Percentiles rank a stretch among this genome's conserved stretches.
phyloP scores from a whole-genome alignment of 1,284 basidiomycete genomes.

The Ceratobasidium sp. region DNA sequence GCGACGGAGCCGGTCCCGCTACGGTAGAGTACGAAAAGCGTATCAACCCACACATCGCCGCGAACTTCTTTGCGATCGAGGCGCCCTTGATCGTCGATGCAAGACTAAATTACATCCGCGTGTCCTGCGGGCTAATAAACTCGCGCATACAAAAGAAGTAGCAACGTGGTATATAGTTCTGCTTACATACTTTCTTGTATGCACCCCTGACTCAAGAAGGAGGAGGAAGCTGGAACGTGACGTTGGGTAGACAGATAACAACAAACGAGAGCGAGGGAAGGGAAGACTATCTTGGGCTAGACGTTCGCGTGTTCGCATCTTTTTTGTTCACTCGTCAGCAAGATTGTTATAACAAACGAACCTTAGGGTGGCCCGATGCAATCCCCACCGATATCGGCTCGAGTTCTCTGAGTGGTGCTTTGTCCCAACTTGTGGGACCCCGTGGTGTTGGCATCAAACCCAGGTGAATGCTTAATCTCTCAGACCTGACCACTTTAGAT shows the following conservation, averaged over 20 bases:
- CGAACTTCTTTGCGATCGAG: neutral
- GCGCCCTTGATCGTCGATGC: neutral
- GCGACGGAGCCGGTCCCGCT: neutral
- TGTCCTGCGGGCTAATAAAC: neutral
- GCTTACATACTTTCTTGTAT: neutral
- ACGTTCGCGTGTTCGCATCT: neutral
- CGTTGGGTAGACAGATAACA: neutral
- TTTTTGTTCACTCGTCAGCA: neutral
- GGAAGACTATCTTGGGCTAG: conserved; percentile 1
- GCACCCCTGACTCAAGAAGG: neutral
- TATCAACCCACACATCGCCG: conserved; percentile 8
- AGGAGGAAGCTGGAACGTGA: neutral
- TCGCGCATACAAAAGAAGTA: neutral
- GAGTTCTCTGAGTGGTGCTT: neutral
- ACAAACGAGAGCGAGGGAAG: neutral
- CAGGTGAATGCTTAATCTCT: neutral
- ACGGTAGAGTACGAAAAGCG: neutral
- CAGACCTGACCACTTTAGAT: neutral
- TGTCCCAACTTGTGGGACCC: neutral
- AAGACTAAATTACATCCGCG: neutral
- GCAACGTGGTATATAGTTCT: neutral
- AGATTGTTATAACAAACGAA: neutral
- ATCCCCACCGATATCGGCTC: conserved; percentile 1
- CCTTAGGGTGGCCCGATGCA: neutral
- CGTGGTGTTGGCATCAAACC: neutral